Percentiles rank a stretch among this genome's conserved stretches.
These are phyloP conservation scores for Pugionium cornutum DNA, from an alignment of 345 rosid species.

Conservation along the genomic window DNA sequence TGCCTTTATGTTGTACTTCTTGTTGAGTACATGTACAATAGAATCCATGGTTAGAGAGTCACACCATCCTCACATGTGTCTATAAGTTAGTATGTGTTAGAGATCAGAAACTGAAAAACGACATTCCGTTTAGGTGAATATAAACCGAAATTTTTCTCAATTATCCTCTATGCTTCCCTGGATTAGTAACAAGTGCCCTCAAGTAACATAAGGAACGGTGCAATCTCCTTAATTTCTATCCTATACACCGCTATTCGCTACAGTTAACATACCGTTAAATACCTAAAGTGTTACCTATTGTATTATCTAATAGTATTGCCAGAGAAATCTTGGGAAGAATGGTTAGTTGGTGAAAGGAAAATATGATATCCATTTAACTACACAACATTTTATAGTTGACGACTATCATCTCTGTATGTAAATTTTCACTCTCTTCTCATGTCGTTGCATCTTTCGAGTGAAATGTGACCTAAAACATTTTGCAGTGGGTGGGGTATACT, in stretches of 20 bases:
- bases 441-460: constrained; percentile 14
- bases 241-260: too few relatives aligned
- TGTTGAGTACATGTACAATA: not conserved
- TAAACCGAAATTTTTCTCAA: too few relatives aligned
- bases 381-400: not conserved
- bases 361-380: not conserved
- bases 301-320: not conserved
- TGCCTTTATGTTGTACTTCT: not conserved
- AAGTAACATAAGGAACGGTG: too few relatives aligned
- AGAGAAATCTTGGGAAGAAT: not conserved
- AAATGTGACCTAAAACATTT: constrained; percentile 4
- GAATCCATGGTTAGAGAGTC: not conserved
- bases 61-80: not conserved
- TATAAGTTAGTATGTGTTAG: constrained; percentile 5
- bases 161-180: too few relatives aligned
- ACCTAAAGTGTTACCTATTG: too few relatives aligned
- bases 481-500: constrained; percentile 87
- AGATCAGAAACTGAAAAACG: too few relatives aligned
- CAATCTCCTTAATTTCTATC: too few relatives aligned
- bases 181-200: too few relatives aligned
- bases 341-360: not conserved
- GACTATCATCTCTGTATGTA: not conserved
- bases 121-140: too few relatives aligned
- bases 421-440: not conserved
- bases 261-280: too few relatives aligned